Conservation (phyloP, 2,329 filamentous ascomycete genomes). For the Ceratocystis alfenasii region DNA sequence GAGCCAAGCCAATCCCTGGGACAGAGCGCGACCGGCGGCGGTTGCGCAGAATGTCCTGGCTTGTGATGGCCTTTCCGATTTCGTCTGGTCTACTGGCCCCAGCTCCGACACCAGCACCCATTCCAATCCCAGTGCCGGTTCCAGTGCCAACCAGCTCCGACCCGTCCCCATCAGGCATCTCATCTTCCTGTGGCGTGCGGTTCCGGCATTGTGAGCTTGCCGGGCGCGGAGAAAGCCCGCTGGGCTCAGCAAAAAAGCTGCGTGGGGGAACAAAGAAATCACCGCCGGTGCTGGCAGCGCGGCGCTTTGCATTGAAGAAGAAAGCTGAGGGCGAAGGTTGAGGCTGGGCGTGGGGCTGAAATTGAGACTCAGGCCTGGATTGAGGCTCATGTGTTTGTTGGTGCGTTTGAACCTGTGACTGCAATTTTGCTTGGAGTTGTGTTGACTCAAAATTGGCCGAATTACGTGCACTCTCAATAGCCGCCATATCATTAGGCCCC, state of each 20-base stretch:
- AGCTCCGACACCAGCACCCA: not conserved
- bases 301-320: constrained; percentile 13
- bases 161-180: constrained; percentile 29
- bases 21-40: constrained; percentile 49
- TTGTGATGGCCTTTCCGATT: constrained; percentile 52
- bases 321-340: not conserved
- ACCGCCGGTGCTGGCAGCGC: constrained; percentile 18
- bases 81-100: constrained; percentile 28
- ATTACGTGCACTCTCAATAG: constrained; percentile 43
- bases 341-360: not conserved
- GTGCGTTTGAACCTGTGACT: constrained; percentile 3
- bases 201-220: constrained; percentile 47
- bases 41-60: constrained; percentile 35
- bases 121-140: constrained; percentile 7
- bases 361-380: not conserved
- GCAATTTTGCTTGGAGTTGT: constrained; percentile 4
- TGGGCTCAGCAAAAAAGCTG: constrained; percentile 21
- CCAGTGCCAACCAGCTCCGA: constrained; percentile 31
- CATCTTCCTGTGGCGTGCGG: constrained; percentile 30
- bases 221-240: constrained; percentile 47
- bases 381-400: constrained; percentile 19
- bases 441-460: constrained; percentile 38
- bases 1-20: constrained; percentile 38
- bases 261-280: constrained; percentile 16
- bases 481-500: constrained; percentile 42